Conservation (phyloP, 345 rosid genomes). For the Eucalyptus coolabah region DNA sequence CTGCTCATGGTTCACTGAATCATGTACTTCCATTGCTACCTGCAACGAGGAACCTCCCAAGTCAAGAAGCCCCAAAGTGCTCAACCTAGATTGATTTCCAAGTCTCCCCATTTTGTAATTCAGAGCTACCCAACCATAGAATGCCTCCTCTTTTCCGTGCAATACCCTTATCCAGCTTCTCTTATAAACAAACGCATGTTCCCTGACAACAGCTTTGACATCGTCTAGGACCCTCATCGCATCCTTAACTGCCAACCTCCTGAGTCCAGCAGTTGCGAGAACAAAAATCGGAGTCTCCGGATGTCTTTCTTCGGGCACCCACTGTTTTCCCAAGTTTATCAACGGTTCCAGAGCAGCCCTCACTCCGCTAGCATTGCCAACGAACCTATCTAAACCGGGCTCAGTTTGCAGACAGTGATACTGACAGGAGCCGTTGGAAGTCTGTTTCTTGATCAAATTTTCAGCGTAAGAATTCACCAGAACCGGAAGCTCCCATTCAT, state of each 20-base stretch:
- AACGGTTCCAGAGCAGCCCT: slow-evolving; percentile 34
- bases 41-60: slow-evolving; percentile 62
- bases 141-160: slow-evolving; percentile 59
- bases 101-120: slow-evolving; percentile 39
- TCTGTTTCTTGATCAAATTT: slow-evolving; percentile 1
- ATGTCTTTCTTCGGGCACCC: slow-evolving; percentile 34
- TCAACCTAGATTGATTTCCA: slow-evolving; percentile 11
- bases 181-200: slow-evolving; percentile 14
- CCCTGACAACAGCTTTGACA: slow-evolving; percentile 24
- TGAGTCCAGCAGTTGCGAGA: slow-evolving; percentile 53
- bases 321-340: slow-evolving; percentile 17
- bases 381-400: slow-evolving; percentile 46
- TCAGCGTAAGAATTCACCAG: slow-evolving; percentile 32
- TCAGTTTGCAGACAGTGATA: slow-evolving; percentile 59
- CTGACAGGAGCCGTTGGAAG: slow-evolving; percentile 14
- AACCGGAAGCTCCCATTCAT: slow-evolving; percentile 9
- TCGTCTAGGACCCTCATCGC: slow-evolving; percentile 24
- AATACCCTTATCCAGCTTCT: slow-evolving; percentile 37
- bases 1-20: background rate
- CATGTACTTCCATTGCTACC: slow-evolving; percentile 31
- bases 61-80: slow-evolving; percentile 48
- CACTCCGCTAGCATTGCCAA: slow-evolving; percentile 35
- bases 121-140: slow-evolving; percentile 56
- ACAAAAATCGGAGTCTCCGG: slow-evolving; percentile 38
- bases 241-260: slow-evolving; percentile 24